phyloP scores from a whole-genome alignment of 2,329 filamentous ascomycete genomes.

The Aspergillus sp. region DNA sequence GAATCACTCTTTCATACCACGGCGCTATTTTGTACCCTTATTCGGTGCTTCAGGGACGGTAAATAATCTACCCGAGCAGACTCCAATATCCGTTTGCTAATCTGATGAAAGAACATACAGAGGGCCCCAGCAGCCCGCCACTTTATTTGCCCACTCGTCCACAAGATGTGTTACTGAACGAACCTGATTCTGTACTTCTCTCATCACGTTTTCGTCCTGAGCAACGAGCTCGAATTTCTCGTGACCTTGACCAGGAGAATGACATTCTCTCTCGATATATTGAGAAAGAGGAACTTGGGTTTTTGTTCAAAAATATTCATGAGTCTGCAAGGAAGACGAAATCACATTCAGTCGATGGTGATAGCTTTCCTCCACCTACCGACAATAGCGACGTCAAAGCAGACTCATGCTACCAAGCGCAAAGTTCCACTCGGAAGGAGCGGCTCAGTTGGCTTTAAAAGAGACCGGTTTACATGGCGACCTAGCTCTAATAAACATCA shows the following conservation, averaged over 20 bases:
- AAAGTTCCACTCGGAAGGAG: constrained; percentile 5
- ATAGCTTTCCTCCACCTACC: not conserved
- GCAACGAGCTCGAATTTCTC: constrained; percentile 65
- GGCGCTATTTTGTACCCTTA: constrained; percentile 66
- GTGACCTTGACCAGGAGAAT: constrained; percentile 74
- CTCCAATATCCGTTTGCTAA: not conserved
- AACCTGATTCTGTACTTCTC: constrained; percentile 50
- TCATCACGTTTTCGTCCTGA: constrained; percentile 57
- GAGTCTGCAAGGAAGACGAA: constrained; percentile 19
- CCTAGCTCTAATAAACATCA: not conserved
- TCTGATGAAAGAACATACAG: constrained; percentile 17
- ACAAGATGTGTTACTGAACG: constrained; percentile 28
- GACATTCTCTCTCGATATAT: constrained; percentile 63
- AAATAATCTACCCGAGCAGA: not conserved
- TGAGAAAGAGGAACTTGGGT: constrained; percentile 65
- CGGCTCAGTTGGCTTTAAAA: constrained; percentile 20
- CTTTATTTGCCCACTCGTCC: constrained; percentile 28
- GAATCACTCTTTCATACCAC: constrained; percentile 64
- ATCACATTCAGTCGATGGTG: not conserved
- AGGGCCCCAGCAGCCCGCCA: constrained; percentile 16
- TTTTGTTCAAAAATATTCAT: constrained; percentile 58
- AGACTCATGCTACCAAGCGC: not conserved
- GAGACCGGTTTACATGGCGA: not conserved
- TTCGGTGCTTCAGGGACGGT: constrained; percentile 58
- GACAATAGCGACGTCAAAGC: not conserved